Base-by-base conservation (phyloP, 208 protist genomes). In the Crithidia fasciculata region DNA sequence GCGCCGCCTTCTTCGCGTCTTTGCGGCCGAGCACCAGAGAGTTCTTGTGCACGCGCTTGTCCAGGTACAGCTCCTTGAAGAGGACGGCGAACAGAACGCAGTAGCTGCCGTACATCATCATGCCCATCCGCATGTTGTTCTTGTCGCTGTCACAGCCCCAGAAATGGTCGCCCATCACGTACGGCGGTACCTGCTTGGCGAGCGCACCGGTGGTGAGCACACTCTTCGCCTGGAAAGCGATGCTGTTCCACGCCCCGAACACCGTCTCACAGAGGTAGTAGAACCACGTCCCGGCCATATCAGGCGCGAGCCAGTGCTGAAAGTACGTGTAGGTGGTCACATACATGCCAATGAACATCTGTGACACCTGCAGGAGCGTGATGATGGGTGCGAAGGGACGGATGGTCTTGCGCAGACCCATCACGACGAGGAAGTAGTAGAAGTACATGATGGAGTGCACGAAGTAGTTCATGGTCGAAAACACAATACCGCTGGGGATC, bases 401-500 rank as follows among this genome's bases (percentile, higher is more conserved):
- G 49, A 91, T 73, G 10, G 88, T 56, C 45, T 81, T 74, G 75
- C 81, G 78, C 58, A 87, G 62, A 10, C 88, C 86, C 59, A 74
- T 78, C 12, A 84, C 83, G 37, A 84, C 80, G 19, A 96, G 65
- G 57, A 86, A 83, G 74, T 97, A 98, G 82, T 98, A 98, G 4
- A 89, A 89, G 83, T 98, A 98, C 95, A 98, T 98, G 83, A 98
- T 85, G 16, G 89, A 76, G 82, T 98, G 97, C 16, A 98, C 95
- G 37, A 69, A 81, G 79, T 94, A 91, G 76, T 98, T 98, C 89
- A 98, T 95, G 10, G 86, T 72, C 19, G 87, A 86, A 74, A 76
- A 63, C 18, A 83, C 88, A 72, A 85, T 85, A 40, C 79, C 73
- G 66, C 76, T 79, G 12, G 76, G 76, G 16, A 87, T 86, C 0